Percentiles rank a stretch among this genome's conserved stretches.
These are phyloP conservation scores for Dactylellina haptotyla DNA, from an alignment of 2,329 filamentous ascomycete species.

Conservation along the genomic window DNA sequence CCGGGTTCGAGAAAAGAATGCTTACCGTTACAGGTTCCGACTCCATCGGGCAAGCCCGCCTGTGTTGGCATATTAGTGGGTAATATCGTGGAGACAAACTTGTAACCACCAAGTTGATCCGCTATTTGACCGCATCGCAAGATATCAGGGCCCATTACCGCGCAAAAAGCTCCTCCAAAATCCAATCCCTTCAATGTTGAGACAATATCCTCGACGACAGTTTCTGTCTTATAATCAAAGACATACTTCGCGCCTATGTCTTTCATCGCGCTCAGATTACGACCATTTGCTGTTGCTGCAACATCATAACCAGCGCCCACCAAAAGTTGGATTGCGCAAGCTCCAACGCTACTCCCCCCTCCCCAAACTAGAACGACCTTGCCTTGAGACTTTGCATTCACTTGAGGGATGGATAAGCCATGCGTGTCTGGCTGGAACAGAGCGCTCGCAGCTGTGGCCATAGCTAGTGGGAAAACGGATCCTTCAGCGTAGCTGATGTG, in stretches of 20 bases:
- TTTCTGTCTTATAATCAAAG: constrained; percentile 18
- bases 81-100: constrained; percentile 19
- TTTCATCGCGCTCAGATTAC: constrained; percentile 64
- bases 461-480: constrained; percentile 58
- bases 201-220: constrained; percentile 16
- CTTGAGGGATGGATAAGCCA: constrained; percentile 52
- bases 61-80: not conserved
- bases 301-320: constrained; percentile 64
- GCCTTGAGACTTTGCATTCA: constrained; percentile 49
- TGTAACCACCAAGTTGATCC: constrained; percentile 14
- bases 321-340: constrained; percentile 65
- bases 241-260: constrained; percentile 62
- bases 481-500: constrained; percentile 59
- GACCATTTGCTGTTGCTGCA: constrained; percentile 62
- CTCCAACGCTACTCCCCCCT: constrained; percentile 65
- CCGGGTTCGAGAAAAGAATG: not conserved
- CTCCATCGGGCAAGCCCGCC: constrained; percentile 12
- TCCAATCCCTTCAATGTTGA: not conserved
- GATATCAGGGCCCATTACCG: not conserved
- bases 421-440: constrained; percentile 58
- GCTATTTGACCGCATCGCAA: constrained; percentile 7
- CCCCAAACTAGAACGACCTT: constrained; percentile 66
- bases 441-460: constrained; percentile 59
- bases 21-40: constrained; percentile 22
- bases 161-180: constrained; percentile 15